Conservation (phyloP, 2,329 filamentous ascomycete species). For the Cadophora malorum region DNA sequence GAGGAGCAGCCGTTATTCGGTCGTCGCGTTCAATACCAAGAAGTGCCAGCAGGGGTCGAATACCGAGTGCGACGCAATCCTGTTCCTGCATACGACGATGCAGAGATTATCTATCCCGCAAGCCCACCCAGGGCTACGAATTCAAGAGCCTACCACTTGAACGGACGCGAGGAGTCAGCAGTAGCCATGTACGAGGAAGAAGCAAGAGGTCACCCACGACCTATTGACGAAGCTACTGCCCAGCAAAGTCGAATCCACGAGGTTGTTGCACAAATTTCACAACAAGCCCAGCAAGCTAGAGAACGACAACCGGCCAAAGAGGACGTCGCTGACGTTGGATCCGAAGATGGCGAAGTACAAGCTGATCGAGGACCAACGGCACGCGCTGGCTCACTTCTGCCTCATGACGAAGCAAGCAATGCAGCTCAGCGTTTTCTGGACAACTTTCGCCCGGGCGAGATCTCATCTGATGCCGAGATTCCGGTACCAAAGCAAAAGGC, state of each 20-base stretch:
- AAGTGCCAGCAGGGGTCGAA: constrained; percentile 30
- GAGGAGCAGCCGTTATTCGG: constrained; percentile 33
- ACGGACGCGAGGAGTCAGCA: constrained; percentile 26
- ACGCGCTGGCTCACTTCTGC: constrained; percentile 19
- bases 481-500: constrained; percentile 31
- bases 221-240: constrained; percentile 31
- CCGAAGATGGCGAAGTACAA: constrained; percentile 48
- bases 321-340: constrained; percentile 42
- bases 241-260: constrained; percentile 40
- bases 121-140: constrained; percentile 33
- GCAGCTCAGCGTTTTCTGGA: constrained; percentile 50
- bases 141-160: constrained; percentile 30
- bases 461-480: constrained; percentile 25
- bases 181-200: constrained; percentile 5
- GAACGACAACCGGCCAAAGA: constrained; percentile 33
- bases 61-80: constrained; percentile 35
- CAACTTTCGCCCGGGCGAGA: constrained; percentile 44
- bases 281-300: constrained; percentile 39
- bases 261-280: constrained; percentile 41
- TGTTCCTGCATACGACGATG: constrained; percentile 31
- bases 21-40: constrained; percentile 34
- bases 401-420: constrained; percentile 42
- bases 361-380: constrained; percentile 31
- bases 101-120: constrained; percentile 18
- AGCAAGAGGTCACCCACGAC: constrained; percentile 13